Evolutionary conservation across 2,329 filamentous ascomycete genomes (phyloP).

Genomic region (Cadophora luteo-olivacea): DNA sequence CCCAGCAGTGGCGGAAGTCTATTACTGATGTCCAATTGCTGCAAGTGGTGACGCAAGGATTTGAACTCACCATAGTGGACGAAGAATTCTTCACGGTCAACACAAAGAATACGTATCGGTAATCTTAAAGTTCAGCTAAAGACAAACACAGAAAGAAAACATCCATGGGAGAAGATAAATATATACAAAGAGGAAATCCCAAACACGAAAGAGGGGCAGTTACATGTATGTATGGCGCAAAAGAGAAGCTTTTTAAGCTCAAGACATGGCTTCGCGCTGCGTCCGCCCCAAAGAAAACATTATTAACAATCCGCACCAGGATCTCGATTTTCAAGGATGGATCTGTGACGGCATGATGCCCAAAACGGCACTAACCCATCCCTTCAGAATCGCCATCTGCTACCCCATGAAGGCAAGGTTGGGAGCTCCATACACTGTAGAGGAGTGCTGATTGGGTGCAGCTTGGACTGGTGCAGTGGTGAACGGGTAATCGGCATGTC

Average conservation of each 20-base stretch:
- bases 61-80: conserved; percentile 8
- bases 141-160: too few relatives aligned
- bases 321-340: background rate
- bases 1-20: background rate
- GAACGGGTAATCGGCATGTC: conserved; percentile 6
- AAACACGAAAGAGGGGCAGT: conserved; percentile 3
- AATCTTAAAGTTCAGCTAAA: background rate
- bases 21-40: background rate
- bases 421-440: background rate
- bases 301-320: conserved; percentile 5
- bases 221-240: background rate
- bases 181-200: background rate
- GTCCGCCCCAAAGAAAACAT: too few relatives aligned
- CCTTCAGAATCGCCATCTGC: background rate
- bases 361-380: background rate
- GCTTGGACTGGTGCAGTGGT: too few relatives aligned
- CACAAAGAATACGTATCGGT: background rate
- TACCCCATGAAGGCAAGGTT: conserved; percentile 8
- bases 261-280: background rate
- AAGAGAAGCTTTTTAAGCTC: background rate
- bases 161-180: background rate
- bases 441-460: background rate
- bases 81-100: background rate
- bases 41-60: background rate
- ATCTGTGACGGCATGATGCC: conserved; percentile 15